phyloP scores from a whole-genome alignment of 768 basidiomycete species.

The Podaxis rugospora region DNA sequence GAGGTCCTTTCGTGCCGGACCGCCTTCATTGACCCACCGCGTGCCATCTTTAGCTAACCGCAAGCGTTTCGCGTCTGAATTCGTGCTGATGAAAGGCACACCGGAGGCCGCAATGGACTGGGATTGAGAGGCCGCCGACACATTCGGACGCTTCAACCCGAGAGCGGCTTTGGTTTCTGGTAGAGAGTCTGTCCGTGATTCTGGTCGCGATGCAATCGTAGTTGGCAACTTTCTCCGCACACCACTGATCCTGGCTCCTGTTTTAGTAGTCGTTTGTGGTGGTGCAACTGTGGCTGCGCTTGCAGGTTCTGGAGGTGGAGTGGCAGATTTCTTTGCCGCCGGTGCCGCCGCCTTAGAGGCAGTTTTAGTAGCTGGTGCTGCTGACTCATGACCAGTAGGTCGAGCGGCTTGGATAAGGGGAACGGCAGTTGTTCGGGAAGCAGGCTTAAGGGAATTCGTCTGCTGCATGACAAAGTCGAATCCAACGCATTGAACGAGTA shows the following conservation, averaged over 20 bases:
- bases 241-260: constrained; percentile 49
- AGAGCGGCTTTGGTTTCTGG: constrained; percentile 31
- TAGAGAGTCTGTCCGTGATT: constrained; percentile 41
- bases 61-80: constrained; percentile 57
- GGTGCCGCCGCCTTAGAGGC: constrained; percentile 24
- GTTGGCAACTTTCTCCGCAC: constrained; percentile 72
- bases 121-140: constrained; percentile 11
- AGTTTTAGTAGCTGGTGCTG: constrained; percentile 19
- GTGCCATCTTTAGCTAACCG: constrained; percentile 72
- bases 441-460: constrained; percentile 85
- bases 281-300: constrained; percentile 18
- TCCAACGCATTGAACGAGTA: constrained; percentile 69
- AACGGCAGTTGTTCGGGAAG: constrained; percentile 76
- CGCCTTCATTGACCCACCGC: constrained; percentile 84
- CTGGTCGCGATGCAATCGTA: constrained; percentile 46
- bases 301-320: constrained; percentile 39
- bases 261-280: constrained; percentile 30
- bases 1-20: constrained; percentile 81
- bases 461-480: constrained; percentile 85
- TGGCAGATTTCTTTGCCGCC: constrained; percentile 20
- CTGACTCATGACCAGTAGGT: constrained; percentile 30
- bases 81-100: constrained; percentile 48
- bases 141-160: constrained; percentile 27
- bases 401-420: constrained; percentile 89
- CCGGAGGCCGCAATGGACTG: constrained; percentile 27